Evolutionary conservation across 78 protist species (phyloP).

Genomic region (Cyanophora paradoxa): DNA sequence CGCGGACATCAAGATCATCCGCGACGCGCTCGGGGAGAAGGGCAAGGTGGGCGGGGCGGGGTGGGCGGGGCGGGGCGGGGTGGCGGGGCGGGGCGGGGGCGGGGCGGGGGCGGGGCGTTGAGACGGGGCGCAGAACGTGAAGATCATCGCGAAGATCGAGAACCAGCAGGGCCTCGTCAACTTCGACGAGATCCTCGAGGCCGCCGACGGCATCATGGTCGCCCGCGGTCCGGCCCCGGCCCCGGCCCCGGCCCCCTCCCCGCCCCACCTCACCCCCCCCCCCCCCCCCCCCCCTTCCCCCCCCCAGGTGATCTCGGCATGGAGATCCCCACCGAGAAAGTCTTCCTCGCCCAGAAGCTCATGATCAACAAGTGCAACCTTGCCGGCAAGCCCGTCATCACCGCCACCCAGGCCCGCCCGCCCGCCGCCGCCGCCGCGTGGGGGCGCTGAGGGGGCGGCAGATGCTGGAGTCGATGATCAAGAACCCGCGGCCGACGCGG

Average conservation of each 20-base stretch:
- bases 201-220: constrained; percentile 86
- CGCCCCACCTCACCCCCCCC: too few species aligned
- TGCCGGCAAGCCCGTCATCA: constrained; percentile 54
- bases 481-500: constrained; percentile 86
- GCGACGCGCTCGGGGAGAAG: not conserved
- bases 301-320: constrained; percentile 89
- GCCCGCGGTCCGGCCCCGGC: too few species aligned
- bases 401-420: too few species aligned
- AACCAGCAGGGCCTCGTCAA: constrained; percentile 71
- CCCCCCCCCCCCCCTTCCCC: too few species aligned
- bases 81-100: not conserved
- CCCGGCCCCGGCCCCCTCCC: too few species aligned
- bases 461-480: constrained; percentile 78
- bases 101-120: not conserved
- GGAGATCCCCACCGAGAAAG: constrained; percentile 71
- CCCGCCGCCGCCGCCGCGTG: too few species aligned
- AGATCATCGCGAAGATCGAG: constrained; percentile 85
- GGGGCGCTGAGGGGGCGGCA: too few species aligned
- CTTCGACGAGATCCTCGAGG: constrained; percentile 69
- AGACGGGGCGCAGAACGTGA: not conserved
- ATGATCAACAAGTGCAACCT: constrained; percentile 65
- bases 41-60: constrained; percentile 13
- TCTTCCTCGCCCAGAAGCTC: constrained; percentile 75
- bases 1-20: constrained; percentile 18
- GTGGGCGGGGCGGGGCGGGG: not conserved